phyloP scores from a whole-genome alignment of 805 yeast genomes.

The Spathaspora hagerdaliae region DNA sequence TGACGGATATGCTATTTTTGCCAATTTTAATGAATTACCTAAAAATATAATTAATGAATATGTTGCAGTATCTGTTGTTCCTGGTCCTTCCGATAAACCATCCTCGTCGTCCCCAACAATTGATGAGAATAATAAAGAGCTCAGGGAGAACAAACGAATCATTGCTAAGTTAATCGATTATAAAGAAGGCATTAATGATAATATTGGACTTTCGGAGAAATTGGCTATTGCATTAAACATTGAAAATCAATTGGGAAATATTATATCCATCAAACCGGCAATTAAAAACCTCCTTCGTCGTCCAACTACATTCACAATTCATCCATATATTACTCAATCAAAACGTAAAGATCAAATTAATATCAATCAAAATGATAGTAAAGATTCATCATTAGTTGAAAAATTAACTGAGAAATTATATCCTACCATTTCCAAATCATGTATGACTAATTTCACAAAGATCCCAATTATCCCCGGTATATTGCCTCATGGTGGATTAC shows the following conservation, averaged over 20 bases:
- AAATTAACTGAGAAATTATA: conserved; percentile 15
- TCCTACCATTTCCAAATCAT: conserved; percentile 21
- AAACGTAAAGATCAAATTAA: conserved; percentile 19
- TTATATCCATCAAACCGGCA: conserved; percentile 49
- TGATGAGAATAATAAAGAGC: conserved; percentile 8
- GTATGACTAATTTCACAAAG: conserved; percentile 46
- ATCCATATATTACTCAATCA: conserved; percentile 50
- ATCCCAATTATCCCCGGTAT: conserved; percentile 46
- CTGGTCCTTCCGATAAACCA: conserved; percentile 41
- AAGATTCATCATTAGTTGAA: conserved; percentile 12
- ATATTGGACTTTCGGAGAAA: conserved; percentile 50
- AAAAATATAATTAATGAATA: conserved; percentile 27
- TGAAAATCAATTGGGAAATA: conserved; percentile 46
- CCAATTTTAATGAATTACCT: conserved; percentile 34
- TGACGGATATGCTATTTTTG: conserved; percentile 42
- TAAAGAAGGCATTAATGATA: conserved; percentile 24
- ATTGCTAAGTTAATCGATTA: conserved; percentile 49
- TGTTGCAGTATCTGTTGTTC: conserved; percentile 48
- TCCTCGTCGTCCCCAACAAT: background rate
- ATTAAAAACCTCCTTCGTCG: conserved; percentile 27
- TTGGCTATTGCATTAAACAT: conserved; percentile 56
- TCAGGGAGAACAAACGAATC: conserved; percentile 38
- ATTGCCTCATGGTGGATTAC: conserved; percentile 57
- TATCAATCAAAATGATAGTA: conserved; percentile 22
- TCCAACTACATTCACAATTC: conserved; percentile 44